phyloP scores from a whole-genome alignment of 805 yeast species.

The Candida sakaeoensis region DNA sequence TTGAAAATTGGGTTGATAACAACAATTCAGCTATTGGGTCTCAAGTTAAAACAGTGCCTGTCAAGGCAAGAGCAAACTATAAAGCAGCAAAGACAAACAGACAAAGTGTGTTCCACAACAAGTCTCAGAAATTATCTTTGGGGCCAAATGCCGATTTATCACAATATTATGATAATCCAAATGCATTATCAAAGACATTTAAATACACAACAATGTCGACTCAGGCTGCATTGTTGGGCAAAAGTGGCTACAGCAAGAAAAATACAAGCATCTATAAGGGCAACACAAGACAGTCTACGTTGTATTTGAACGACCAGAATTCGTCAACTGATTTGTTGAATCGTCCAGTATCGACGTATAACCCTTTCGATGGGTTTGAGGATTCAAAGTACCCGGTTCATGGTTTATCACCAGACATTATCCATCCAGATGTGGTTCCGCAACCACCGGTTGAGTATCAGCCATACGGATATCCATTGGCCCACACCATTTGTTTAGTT shows the following conservation, averaged over 20 bases:
- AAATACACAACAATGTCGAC: constrained; percentile 62
- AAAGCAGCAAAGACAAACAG: constrained; percentile 32
- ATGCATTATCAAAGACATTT: constrained; percentile 33
- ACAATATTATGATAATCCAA: constrained; percentile 33
- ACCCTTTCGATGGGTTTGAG: constrained; percentile 32
- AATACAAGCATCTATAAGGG: constrained; percentile 12
- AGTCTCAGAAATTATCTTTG: constrained; percentile 25
- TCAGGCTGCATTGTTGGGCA: constrained; percentile 45
- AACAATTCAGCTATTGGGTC: constrained; percentile 40
- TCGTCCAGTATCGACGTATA: constrained; percentile 24
- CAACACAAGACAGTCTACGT: constrained; percentile 24
- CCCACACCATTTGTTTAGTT: constrained; percentile 45
- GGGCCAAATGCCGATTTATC: constrained; percentile 37
- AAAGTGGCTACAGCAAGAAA: constrained; percentile 13
- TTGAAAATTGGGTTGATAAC: constrained; percentile 85
- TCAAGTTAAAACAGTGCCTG: constrained; percentile 50
- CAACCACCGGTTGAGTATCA: constrained; percentile 89
- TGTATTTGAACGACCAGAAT: constrained; percentile 27
- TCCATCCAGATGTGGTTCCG: constrained; percentile 77
- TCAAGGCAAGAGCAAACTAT: constrained; percentile 49
- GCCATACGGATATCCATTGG: constrained; percentile 81
- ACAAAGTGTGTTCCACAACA: constrained; percentile 36
- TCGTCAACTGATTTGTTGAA: constrained; percentile 34
- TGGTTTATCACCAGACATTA: constrained; percentile 53
- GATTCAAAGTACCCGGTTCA: constrained; percentile 31